phyloP scores from a whole-genome alignment of 192 early-diverging fungal species.

The Chytriomyces sp. region DNA sequence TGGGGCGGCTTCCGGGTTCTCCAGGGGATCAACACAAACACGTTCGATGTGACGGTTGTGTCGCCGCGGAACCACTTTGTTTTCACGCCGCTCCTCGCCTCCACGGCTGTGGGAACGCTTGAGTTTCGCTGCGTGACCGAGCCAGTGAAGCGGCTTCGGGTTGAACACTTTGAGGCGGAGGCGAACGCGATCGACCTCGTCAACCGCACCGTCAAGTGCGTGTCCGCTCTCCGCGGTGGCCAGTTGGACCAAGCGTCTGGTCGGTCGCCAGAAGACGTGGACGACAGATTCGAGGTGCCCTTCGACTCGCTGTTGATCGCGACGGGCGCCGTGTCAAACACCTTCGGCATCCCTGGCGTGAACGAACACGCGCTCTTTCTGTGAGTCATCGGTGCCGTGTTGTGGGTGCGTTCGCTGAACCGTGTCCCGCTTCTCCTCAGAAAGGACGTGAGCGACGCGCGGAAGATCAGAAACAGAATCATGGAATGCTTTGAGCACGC shows the following conservation, averaged over 20 bases:
- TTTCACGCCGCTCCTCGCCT: conserved; percentile 82
- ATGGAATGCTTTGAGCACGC: conserved; percentile 74
- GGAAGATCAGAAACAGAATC: conserved; percentile 76
- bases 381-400: background rate
- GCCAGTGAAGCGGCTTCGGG: conserved; percentile 16
- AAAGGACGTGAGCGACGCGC: conserved; percentile 83
- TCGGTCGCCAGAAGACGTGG: conserved; percentile 27
- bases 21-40: conserved; percentile 64
- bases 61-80: conserved; percentile 85
- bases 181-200: conserved; percentile 55
- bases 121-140: conserved; percentile 87
- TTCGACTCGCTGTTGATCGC: conserved; percentile 86
- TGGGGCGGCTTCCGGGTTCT: conserved; percentile 71
- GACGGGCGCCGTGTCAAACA: conserved; percentile 80
- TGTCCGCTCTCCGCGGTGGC: conserved; percentile 13
- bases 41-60: conserved; percentile 74
- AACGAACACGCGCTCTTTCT: conserved; percentile 82
- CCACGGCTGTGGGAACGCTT: conserved; percentile 72
- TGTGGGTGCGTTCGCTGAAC: background rate
- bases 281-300: conserved; percentile 58
- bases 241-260: background rate
- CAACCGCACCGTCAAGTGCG: conserved; percentile 31
- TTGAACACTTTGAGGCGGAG: conserved; percentile 69
- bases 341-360: conserved; percentile 83
- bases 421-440: background rate